Evolutionary conservation across 805 yeast species (phyloP).

Genomic region (Wickerhamomyces queroliae): DNA sequence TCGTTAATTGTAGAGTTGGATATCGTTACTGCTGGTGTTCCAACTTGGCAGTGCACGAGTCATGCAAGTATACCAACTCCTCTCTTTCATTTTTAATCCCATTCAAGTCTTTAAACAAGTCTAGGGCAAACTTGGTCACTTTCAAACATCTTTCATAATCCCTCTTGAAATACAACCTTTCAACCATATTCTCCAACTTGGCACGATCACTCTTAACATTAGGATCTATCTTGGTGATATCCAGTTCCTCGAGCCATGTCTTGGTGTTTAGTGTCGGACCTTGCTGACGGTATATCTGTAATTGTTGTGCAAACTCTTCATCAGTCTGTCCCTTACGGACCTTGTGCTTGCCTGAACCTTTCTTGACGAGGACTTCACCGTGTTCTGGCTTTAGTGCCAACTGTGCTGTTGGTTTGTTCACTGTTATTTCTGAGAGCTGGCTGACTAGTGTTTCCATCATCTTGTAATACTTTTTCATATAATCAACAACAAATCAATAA

Average conservation of each 20-base stretch:
- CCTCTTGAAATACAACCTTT: conserved; percentile 52
- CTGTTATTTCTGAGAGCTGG: background rate
- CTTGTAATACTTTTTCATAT: background rate
- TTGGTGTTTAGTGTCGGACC: conserved; percentile 56
- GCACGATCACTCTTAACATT: conserved; percentile 50
- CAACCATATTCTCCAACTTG: conserved; percentile 51
- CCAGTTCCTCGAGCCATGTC: conserved; percentile 33
- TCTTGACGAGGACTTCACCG: conserved; percentile 37
- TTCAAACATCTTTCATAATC: conserved; percentile 47
- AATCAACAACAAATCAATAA: background rate
- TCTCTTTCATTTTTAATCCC: conserved; percentile 43
- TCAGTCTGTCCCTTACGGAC: conserved; percentile 66
- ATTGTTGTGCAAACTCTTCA: conserved; percentile 54
- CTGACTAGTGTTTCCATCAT: background rate
- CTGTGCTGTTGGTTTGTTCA: background rate
- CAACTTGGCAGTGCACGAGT: conserved; percentile 29
- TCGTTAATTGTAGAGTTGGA: background rate
- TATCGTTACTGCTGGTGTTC: conserved; percentile 1
- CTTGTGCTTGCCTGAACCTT: conserved; percentile 40
- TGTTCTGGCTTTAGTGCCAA: conserved; percentile 14
- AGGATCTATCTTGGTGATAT: conserved; percentile 22
- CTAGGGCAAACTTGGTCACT: conserved; percentile 33
- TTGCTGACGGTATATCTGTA: conserved; percentile 35
- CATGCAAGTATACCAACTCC: conserved; percentile 42
- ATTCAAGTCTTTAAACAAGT: conserved; percentile 25